Evolutionary conservation across 768 basidiomycete species (phyloP), one percentile per base, ranked within the genome.

Genomic region (Panaeolus papilionaceus): DNA sequence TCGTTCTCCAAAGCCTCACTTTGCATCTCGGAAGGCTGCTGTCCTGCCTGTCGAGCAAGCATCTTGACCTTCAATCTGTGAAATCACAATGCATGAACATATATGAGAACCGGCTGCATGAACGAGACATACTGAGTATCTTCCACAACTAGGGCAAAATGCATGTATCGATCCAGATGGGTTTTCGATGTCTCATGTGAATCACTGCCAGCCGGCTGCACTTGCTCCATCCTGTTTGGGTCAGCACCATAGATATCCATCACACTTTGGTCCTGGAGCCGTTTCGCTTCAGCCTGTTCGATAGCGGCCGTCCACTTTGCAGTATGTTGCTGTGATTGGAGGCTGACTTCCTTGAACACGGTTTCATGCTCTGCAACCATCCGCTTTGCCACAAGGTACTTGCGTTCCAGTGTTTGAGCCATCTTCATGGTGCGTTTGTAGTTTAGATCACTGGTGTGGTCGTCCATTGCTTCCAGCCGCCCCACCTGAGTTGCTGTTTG

Each of bases 201-300:
- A n/a, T n/a, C n/a, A n/a, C n/a, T n/a, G n/a, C n/a, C n/a, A n/a
- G n/a, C n/a, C 44, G 44, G 44, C 14, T 18, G 44, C 11, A 12
- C 6, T 45, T 7, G 4, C 44, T 45, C 4, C 44, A 16, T 18
- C 14, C 16, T 45, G 9, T 8, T 7, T 4, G 44, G 4, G 44
- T 51, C 49, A 3, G 49, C 49, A 8, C 49, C 49, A 12, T 51
- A 51, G 14, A 51, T 51, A 20, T 51, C 49, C 49, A 51, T 51
- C 6, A 51, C 49, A 12, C 7, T 23, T 51, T 26, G 20, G n/a
- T 7, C 49, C 20, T 51, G n/a, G n/a, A n/a, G n/a, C n/a, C 49
- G 49, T 3, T 20, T 20, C 12, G 3, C 23, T 26, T 51, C 49
- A 4, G 49, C 49, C 20, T 20, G 7, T 51, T 51, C 49, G 49